A percentile compares a stretch with the other conserved stretches of the same genome.
phyloP scores from a whole-genome alignment of 345 rosid genomes.

The Gossypium sturtianum region DNA sequence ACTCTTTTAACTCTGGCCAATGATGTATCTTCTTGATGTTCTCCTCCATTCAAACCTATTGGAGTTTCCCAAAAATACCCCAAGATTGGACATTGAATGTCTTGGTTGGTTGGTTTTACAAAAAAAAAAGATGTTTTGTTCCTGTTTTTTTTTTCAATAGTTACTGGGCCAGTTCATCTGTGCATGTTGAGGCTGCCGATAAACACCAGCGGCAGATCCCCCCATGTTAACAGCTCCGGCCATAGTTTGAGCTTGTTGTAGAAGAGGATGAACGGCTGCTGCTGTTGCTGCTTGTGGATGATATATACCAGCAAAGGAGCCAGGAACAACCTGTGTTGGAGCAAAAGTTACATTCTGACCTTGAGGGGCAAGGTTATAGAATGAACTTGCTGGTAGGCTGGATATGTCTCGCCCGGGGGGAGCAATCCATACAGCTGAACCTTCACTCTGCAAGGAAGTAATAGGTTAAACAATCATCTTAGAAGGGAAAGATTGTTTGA shows the following conservation, averaged over 20 bases:
- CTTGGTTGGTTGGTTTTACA: slow-evolving; percentile 26
- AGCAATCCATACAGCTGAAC: slow-evolving; percentile 77
- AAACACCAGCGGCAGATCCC: slow-evolving; percentile 65
- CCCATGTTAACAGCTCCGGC: slow-evolving; percentile 70
- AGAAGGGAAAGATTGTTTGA: neutral
- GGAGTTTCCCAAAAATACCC: slow-evolving; percentile 38
- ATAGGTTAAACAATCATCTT: slow-evolving; percentile 14
- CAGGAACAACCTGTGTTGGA: slow-evolving; percentile 73
- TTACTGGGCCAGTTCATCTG: slow-evolving; percentile 88
- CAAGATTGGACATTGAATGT: slow-evolving; percentile 29
- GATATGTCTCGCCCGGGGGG: slow-evolving; percentile 71
- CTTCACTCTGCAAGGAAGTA: slow-evolving; percentile 64
- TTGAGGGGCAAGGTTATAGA: slow-evolving; percentile 76
- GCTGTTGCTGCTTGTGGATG: slow-evolving; percentile 79
- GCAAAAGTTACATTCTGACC: slow-evolving; percentile 82
- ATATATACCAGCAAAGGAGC: slow-evolving; percentile 58
- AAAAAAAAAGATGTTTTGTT: slow-evolving; percentile 17
- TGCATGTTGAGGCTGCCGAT: slow-evolving; percentile 91
- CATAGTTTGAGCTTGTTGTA: slow-evolving; percentile 71
- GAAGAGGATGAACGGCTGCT: slow-evolving; percentile 61
- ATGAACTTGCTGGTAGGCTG: slow-evolving; percentile 62
- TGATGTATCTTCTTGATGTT: slow-evolving; percentile 25
- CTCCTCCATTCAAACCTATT: slow-evolving; percentile 31
- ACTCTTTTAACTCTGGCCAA: slow-evolving; percentile 26
- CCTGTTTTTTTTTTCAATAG: slow-evolving; percentile 42